Base-by-base conservation (phyloP, 2,329 filamentous ascomycete genomes). In the Plenodomus lindquistii region DNA sequence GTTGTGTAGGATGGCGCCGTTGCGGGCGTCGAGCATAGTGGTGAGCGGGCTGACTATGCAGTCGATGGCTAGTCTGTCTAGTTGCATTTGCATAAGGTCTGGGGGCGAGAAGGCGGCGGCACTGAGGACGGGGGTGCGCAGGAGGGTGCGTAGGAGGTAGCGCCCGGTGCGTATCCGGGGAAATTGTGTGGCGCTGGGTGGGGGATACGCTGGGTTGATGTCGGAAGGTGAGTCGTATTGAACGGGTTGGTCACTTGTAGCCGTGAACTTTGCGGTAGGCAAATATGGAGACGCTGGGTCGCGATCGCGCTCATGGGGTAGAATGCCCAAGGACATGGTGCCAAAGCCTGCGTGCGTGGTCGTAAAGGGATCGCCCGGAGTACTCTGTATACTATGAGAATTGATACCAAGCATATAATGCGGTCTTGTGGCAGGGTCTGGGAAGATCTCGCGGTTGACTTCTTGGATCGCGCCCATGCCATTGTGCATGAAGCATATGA, bases 401-500 rank as follows among this genome's bases (percentile, higher is more conserved):
- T 84, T 76, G 54, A 86, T 78, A 8, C 89, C 90, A 21, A 91
- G 71, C 49, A 97, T 79, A 60, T 95, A 96, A 46, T 83, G 84
- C 2, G 94, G 94, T 20, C 88, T 81, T 0, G 75, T 77, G 1
- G 73, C 68, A 0, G 82, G 78, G 52, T 92, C 81, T 0, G 83
- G 80, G 59, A 96, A 97, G 21, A 95, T 70, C 10, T 80, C 71
- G 27, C 80, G 73, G 60, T 90, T 91, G 35, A 97, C 79, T 40
- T 85, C 81, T 40, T 97, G 91, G n/a, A 91, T 78, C 1, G 91
- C 77, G 0, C 94, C 93, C 71, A 97, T 83, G 1, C 92, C 91
- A 54, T 93, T 89, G 47, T 91, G 87, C 46, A 95, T 71, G 46
- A 96, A 81, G 50, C 88, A 84, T 7, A 96, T 81, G 0, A 89